Evolutionary conservation across 2,329 filamentous ascomycete genomes (phyloP).

Genomic region (Cercospora nicotianae): DNA sequence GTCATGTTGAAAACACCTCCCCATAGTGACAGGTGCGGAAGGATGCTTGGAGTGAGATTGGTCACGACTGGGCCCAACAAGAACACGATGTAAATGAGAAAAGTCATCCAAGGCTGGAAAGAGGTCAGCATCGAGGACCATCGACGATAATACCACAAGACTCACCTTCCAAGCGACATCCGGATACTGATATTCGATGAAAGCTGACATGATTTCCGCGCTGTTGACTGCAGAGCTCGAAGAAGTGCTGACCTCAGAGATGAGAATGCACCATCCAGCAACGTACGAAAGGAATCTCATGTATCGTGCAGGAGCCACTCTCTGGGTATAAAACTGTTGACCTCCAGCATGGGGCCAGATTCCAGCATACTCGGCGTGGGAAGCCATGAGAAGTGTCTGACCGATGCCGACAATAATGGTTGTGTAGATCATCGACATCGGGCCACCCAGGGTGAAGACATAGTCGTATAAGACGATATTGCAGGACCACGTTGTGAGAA

Average conservation of each 20-base stretch:
- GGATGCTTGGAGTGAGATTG: slow-evolving; percentile 36
- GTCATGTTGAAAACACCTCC: slow-evolving; percentile 25
- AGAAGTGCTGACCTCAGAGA: slow-evolving; percentile 5
- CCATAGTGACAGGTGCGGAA: slow-evolving; percentile 40
- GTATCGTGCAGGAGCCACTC: slow-evolving; percentile 24
- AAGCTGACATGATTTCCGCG: slow-evolving; percentile 32
- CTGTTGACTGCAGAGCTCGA: slow-evolving; percentile 30
- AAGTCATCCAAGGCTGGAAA: not conserved
- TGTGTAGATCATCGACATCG: not conserved
- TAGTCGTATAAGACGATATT: slow-evolving; percentile 16
- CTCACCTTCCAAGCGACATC: slow-evolving; percentile 7
- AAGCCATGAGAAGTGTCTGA: slow-evolving; percentile 13
- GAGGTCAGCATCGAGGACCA: not conserved
- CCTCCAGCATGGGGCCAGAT: slow-evolving; percentile 13
- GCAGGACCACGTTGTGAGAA: slow-evolving; percentile 12
- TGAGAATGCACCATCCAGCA: slow-evolving; percentile 32
- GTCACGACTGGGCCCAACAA: slow-evolving; percentile 36
- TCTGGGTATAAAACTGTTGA: slow-evolving; percentile 13
- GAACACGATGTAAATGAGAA: slow-evolving; percentile 10
- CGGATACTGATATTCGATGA: slow-evolving; percentile 19
- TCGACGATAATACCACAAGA: not conserved
- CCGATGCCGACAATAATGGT: slow-evolving; percentile 14
- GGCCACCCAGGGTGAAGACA: slow-evolving; percentile 8
- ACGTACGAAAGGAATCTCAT: slow-evolving; percentile 28
- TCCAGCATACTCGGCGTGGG: slow-evolving; percentile 11